Evolutionary conservation across 805 yeast genomes (phyloP).

Genomic region (Myxozyma kluyveri): DNA sequence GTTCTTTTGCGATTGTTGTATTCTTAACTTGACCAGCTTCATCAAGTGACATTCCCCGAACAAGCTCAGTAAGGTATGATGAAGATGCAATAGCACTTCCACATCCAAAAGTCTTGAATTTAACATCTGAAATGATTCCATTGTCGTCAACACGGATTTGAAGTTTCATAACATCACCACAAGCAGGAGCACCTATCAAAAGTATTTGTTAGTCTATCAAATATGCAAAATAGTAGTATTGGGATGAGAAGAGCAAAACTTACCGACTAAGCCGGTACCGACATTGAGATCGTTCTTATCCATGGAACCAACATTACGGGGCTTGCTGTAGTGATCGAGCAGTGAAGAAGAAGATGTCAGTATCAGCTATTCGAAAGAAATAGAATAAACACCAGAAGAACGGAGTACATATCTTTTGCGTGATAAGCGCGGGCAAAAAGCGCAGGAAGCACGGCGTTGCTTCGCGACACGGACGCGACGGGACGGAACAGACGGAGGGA

Average conservation of each 20-base stretch:
- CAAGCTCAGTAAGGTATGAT: conserved; percentile 90
- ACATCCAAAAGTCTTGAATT: conserved; percentile 98
- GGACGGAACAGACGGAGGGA: conserved; percentile 14
- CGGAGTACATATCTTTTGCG: conserved; percentile 23
- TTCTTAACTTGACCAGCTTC: conserved; percentile 92
- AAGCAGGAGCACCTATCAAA: conserved; percentile 73
- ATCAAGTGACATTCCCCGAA: conserved; percentile 89
- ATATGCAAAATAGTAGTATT: background rate
- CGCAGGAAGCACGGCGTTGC: conserved; percentile 6
- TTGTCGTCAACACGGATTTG: conserved; percentile 92
- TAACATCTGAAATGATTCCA: conserved; percentile 90
- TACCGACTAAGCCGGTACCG: conserved; percentile 94
- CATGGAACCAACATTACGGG: conserved; percentile 92
- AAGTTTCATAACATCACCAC: conserved; percentile 98
- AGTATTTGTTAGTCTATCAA: background rate
- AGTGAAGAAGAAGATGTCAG: conserved; percentile 38
- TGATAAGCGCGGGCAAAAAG: conserved; percentile 22
- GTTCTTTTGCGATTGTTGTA: conserved; percentile 90
- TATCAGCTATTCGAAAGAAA: background rate
- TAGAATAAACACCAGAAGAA: background rate
- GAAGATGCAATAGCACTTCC: conserved; percentile 97
- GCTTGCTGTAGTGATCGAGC: conserved; percentile 93
- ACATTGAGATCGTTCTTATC: conserved; percentile 73
- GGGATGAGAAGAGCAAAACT: conserved; percentile 3
- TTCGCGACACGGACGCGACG: conserved; percentile 6